These are phyloP conservation scores for Corynascus novoguineensis DNA, from an alignment of 495 filamentous ascomycete species.

Conservation along the genomic window DNA sequence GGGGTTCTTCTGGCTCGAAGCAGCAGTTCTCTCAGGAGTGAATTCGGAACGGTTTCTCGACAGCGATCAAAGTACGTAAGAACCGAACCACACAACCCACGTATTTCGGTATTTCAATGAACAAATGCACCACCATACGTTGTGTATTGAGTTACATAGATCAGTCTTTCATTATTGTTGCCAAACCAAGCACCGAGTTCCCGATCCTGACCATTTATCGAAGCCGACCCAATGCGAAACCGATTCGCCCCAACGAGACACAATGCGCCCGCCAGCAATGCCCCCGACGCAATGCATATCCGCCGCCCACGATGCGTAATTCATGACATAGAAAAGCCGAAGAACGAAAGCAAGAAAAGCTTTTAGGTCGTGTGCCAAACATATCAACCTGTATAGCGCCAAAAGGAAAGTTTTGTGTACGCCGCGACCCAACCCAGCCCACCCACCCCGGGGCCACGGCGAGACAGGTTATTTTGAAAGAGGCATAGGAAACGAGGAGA, in stretches of 20 bases:
- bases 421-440: conserved; percentile 9
- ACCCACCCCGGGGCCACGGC: conserved; percentile 9
- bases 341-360: neutral
- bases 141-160: neutral
- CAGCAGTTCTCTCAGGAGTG: too few species aligned
- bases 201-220: neutral
- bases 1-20: too few species aligned
- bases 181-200: neutral
- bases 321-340: neutral
- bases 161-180: neutral
- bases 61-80: too few species aligned
- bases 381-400: conserved; percentile 10
- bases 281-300: conserved; percentile 5
- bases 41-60: too few species aligned
- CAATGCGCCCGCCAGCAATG: conserved; percentile 3
- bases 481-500: too few species aligned
- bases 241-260: conserved; percentile 1
- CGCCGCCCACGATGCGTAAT: conserved; percentile 3
- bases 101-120: too few species aligned
- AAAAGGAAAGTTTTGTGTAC: conserved; percentile 3
- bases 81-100: too few species aligned
- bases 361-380: neutral
- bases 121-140: neutral
- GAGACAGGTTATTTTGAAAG: too few species aligned
- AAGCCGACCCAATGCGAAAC: conserved; percentile 3